Percentiles rank a stretch among this genome's conserved stretches.
Evolutionary conservation across 2,329 filamentous ascomycete genomes (phyloP).

Genomic region (Graphilbum fragrans): DNA sequence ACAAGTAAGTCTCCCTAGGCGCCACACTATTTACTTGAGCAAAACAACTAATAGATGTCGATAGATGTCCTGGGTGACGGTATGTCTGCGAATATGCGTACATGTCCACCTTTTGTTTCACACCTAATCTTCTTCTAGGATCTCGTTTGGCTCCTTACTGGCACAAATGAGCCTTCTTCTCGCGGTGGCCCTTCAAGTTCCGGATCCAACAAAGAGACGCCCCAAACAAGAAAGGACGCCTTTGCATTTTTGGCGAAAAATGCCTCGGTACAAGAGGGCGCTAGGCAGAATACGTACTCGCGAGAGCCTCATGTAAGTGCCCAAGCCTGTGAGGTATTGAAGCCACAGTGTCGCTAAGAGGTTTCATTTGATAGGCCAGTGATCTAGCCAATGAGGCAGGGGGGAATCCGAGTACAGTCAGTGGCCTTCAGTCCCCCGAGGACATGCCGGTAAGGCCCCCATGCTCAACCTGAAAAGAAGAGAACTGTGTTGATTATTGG

Average conservation of each 20-base stretch:
- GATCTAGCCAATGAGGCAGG: no score
- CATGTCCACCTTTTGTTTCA: neutral
- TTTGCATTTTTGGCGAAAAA: neutral
- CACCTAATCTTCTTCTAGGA: neutral
- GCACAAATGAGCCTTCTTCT: neutral
- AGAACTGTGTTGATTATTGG: no score
- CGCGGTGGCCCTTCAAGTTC: no score
- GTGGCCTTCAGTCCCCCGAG: no score
- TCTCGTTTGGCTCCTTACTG: neutral
- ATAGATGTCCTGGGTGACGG: constrained; percentile 2
- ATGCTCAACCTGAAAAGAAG: no score
- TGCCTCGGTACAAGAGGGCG: neutral
- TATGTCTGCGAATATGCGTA: neutral
- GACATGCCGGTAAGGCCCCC: no score
- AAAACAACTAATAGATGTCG: neutral
- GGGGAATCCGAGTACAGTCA: no score
- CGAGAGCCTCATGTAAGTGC: neutral
- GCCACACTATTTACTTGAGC: neutral
- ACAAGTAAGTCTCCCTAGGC: neutral
- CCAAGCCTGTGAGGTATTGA: neutral
- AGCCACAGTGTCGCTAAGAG: neutral
- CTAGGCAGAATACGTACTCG: neutral
- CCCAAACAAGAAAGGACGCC: neutral
- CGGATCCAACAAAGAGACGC: neutral
- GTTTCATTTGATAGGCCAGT: neutral